A percentile compares a stretch with the other conserved stretches of the same genome.
These are phyloP conservation scores for Fonsecaea multimorphosa DNA, from an alignment of 2,329 filamentous ascomycete genomes.

Conservation along the genomic window DNA sequence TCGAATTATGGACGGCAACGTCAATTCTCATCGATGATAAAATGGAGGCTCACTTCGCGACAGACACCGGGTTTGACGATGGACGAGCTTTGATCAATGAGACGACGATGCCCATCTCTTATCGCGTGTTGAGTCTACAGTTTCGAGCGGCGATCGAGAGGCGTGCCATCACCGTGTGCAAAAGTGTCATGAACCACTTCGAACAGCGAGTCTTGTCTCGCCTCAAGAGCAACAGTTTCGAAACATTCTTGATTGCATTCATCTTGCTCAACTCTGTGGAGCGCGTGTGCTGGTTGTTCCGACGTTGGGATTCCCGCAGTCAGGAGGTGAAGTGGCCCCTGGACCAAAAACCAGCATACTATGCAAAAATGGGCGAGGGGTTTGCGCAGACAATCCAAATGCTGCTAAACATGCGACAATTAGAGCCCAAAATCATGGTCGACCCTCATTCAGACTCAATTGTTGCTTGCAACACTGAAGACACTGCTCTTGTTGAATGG, in stretches of 20 bases:
- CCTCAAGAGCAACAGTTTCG: conserved; percentile 62
- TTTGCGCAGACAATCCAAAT: conserved; percentile 64
- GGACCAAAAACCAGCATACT: conserved; percentile 58
- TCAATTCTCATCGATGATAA: conserved; percentile 54
- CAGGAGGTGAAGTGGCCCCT: conserved; percentile 56
- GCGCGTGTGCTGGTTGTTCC: conserved; percentile 65
- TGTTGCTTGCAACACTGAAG: conserved; percentile 48
- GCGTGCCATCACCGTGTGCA: conserved; percentile 59
- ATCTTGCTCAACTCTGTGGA: conserved; percentile 65
- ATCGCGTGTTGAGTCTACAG: conserved; percentile 60
- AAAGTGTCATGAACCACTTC: conserved; percentile 64
- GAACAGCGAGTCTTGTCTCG: conserved; percentile 63
- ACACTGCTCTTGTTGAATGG: conserved; percentile 38
- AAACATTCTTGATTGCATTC: conserved; percentile 65
- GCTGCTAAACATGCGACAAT: conserved; percentile 62
- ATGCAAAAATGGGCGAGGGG: conserved; percentile 62
- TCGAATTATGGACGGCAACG: conserved; percentile 64
- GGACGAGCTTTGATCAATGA: conserved; percentile 43
- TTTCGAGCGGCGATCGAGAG: conserved; percentile 62
- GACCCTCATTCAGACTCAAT: conserved; percentile 49
- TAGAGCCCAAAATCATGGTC: conserved; percentile 51
- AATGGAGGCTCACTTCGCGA: conserved; percentile 55
- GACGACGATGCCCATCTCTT: conserved; percentile 51
- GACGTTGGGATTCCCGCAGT: conserved; percentile 50
- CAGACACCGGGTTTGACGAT: conserved; percentile 49